Percentiles rank a stretch among this genome's conserved stretches.
These are phyloP conservation scores for Malassezia pachydermatis DNA, from an alignment of 1,284 basidiomycete species.

Conservation along the genomic window DNA sequence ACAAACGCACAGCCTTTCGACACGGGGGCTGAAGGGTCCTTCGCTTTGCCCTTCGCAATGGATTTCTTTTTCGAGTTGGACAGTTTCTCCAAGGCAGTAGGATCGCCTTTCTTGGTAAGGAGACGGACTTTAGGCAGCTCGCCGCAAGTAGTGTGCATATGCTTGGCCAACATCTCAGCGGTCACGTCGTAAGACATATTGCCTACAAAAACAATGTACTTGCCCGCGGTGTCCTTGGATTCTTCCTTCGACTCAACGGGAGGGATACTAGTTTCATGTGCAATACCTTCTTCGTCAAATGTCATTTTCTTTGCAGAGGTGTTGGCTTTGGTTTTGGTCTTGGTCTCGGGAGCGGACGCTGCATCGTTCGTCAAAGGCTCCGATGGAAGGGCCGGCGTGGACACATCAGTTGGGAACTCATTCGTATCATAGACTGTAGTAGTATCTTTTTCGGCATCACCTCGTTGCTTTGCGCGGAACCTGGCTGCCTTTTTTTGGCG, in stretches of 20 bases:
- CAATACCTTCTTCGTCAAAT: constrained; percentile 12
- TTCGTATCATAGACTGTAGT: constrained; percentile 12
- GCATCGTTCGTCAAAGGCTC: not conserved
- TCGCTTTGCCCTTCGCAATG: constrained; percentile 44
- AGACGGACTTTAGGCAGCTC: constrained; percentile 41
- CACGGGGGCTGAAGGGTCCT: constrained; percentile 27
- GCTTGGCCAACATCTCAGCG: constrained; percentile 30
- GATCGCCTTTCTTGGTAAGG: constrained; percentile 37
- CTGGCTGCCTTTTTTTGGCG: constrained; percentile 34
- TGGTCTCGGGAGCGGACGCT: constrained; percentile 8
- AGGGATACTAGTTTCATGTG: not conserved
- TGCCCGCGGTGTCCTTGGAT: constrained; percentile 5
- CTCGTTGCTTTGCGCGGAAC: constrained; percentile 20
- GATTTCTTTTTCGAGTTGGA: constrained; percentile 43
- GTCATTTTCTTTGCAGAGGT: not conserved
- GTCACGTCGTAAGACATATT: constrained; percentile 46
- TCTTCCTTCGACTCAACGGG: not conserved
- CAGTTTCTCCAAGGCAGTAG: constrained; percentile 22
- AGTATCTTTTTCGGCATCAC: constrained; percentile 12
- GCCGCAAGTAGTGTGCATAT: constrained; percentile 36
- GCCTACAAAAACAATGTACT: constrained; percentile 43
- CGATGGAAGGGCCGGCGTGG: not conserved
- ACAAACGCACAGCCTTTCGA: constrained; percentile 45
- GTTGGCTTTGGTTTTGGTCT: constrained; percentile 9
- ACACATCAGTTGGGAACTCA: not conserved